Evolutionary conservation across 2,329 filamentous ascomycete genomes (phyloP), one percentile per base, ranked within the genome.

Genomic region (Beauveria asiatica): DNA sequence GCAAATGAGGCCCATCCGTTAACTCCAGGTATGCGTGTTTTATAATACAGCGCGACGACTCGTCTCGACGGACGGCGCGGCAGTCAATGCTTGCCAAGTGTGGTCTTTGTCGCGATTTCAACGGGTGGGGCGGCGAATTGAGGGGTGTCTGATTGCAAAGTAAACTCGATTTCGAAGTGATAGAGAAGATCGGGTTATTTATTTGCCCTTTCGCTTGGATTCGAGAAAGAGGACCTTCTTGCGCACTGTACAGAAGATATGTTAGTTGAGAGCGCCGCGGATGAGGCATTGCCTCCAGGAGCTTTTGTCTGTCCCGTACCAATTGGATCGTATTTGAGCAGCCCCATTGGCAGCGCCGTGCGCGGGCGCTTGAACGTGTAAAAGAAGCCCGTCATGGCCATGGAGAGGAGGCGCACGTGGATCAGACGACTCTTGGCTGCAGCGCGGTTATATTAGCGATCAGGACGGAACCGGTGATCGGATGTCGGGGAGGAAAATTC

Each of bases 331-430:
- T 99, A 99, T 80, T 99, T 99, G 68, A 99, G 80, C 91, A 99
- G 94, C 78, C 92, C 95, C 76, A 99, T 83, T 60, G 95, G 92
- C 49, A 88, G 81, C 64, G 92, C 82, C 33, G 84, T 83, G 67
- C 94, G 87, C 13, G 92, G 92, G 62, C 95, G 87, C 67, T 88
- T 82, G 75, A 96, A 86, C 58, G 91, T 95, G 75, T 93, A 92
- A 82, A 93, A 99, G 83, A 92, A 99, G 70, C 94, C 94, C 27
- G 94, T 99, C 88, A 96, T 88, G 73, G 94, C 94, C 94, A 99
- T 99, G 65, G 92, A 96, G 74, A 99, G 81, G 67, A 99, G 88
- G 73, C 94, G 92, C 74, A 97, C 93, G 72, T 90, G 84, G 73
- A 99, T 60, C 66, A 93, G 88, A 74, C 95, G 91, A 71, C 92